Evolutionary conservation across 129 eudicot genomes (phyloP), one percentile per base, ranked within the genome.

Genomic region (Saposhnikovia divaricata): DNA sequence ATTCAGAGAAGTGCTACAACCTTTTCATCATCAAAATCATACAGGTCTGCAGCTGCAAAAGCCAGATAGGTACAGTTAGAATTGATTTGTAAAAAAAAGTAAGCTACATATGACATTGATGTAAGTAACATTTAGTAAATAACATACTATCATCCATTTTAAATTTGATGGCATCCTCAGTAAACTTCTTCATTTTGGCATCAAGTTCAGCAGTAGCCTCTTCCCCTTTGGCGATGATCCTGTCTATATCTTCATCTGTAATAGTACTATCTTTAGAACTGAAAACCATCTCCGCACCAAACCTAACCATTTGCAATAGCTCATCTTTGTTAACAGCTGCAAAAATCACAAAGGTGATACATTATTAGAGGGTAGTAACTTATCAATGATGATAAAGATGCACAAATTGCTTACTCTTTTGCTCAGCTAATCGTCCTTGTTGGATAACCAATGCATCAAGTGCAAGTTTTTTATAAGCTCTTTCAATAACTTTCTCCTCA

Each of bases 181-280:
- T 95, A 68, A 95, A 95, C 27, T 92, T 95, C 76, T 92, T 95
- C 98, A 95, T 95, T 85, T 95, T 95, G 40, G 96, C 98, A 87
- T 92, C 98, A 85, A 95, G 98, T 78, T 90, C 98, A 80, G 94
- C 96, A 14, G 98, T 95, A 40, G 98, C 97, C 77, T 92, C 96
- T 81, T 92, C 97, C 88, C 98, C 98, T 81, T 92, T 95, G 57
- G 93, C 91, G 78, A 89, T 89, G 18, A 89, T 87, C 38, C 91
- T 85, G 76, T 89, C 93, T 73, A 89, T 82, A 87, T 89, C 93
- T 55, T 89, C 89, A 78, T 89, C 98, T 16, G 98, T 95, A 79
- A 95, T 95, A 77, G 98, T 95, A 87, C 98, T 95, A 76, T 92
- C 93, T 53, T 86, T 88, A 69, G 93, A 87, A 78, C 91, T 87